A percentile compares a stretch with the other conserved stretches of the same genome.
phyloP scores from a whole-genome alignment of 73 alveolate genomes.

The Stentor coeruleus region DNA sequence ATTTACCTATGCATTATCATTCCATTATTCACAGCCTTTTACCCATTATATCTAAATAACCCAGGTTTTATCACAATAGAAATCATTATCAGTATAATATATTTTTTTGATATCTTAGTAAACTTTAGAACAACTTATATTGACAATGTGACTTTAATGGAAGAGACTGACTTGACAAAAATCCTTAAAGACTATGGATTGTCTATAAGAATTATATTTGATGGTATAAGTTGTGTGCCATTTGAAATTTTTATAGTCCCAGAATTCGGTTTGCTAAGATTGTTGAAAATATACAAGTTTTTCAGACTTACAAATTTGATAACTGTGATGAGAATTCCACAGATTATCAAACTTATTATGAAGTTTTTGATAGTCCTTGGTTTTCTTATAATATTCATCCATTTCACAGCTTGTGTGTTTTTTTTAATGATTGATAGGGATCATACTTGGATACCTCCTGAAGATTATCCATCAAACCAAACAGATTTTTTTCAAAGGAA shows the following conservation, averaged over 20 bases:
- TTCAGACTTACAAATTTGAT: constrained; percentile 41
- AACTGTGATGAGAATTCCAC: constrained; percentile 35
- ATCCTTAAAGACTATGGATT: constrained; percentile 37
- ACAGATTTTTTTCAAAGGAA: neutral
- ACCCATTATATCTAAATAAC: constrained; percentile 1
- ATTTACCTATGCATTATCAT: constrained; percentile 42
- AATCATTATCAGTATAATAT: constrained; percentile 35
- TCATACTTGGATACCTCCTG: constrained; percentile 24
- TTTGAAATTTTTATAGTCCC: neutral
- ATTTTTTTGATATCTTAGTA: constrained; percentile 48
- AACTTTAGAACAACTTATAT: constrained; percentile 55
- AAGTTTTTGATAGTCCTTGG: constrained; percentile 21
- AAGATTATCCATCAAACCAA: neutral
- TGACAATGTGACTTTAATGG: constrained; percentile 36
- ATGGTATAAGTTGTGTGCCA: constrained; percentile 44
- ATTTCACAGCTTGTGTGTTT: constrained; percentile 38
- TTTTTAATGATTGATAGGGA: constrained; percentile 16
- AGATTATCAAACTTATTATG: constrained; percentile 40
- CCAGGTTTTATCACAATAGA: constrained; percentile 17
- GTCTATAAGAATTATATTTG: constrained; percentile 42
- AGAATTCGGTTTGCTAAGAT: neutral
- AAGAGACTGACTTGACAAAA: constrained; percentile 34
- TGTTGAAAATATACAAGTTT: constrained; percentile 22
- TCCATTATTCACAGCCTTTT: constrained; percentile 55
- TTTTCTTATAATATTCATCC: constrained; percentile 36